A percentile compares a stretch with the other conserved stretches of the same genome.
Conservation (phyloP, 75 land plant species). For the Cupressus sempervirens region DNA sequence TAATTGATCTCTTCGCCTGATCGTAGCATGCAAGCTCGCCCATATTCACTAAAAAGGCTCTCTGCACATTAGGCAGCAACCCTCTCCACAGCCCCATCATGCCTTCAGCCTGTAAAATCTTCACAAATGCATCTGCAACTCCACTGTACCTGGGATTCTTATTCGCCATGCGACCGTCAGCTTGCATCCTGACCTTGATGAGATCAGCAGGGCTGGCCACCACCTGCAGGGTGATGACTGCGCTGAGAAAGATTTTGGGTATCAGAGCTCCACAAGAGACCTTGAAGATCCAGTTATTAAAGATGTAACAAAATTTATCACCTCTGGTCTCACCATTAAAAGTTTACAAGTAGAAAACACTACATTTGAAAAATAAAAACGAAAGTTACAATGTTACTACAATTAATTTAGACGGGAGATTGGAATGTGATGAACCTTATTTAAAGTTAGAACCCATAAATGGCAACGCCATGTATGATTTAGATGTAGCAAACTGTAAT, state of each 20-base stretch:
- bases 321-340: not conserved
- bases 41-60: slow-evolving; percentile 95
- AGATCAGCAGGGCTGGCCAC: slow-evolving; percentile 97
- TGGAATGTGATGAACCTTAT: not conserved
- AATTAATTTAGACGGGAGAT: not conserved
- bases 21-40: slow-evolving; percentile 95
- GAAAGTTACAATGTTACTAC: not conserved
- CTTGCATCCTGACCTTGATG: slow-evolving; percentile 94
- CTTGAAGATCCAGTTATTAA: not conserved
- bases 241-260: not conserved
- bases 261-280: not conserved
- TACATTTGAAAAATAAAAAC: not conserved
- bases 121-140: slow-evolving; percentile 52
- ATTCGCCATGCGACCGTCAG: slow-evolving; percentile 53
- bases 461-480: not conserved
- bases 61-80: slow-evolving; percentile 78
- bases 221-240: slow-evolving; percentile 31
- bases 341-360: not conserved
- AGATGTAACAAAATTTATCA: not conserved
- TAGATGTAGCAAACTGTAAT: not conserved
- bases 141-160: slow-evolving; percentile 58
- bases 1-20: slow-evolving; percentile 65
- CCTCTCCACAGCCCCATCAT: slow-evolving; percentile 80
- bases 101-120: slow-evolving; percentile 63
- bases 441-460: not conserved